phyloP scores from a whole-genome alignment of 495 filamentous ascomycete genomes.

The Penicillium manginii region DNA sequence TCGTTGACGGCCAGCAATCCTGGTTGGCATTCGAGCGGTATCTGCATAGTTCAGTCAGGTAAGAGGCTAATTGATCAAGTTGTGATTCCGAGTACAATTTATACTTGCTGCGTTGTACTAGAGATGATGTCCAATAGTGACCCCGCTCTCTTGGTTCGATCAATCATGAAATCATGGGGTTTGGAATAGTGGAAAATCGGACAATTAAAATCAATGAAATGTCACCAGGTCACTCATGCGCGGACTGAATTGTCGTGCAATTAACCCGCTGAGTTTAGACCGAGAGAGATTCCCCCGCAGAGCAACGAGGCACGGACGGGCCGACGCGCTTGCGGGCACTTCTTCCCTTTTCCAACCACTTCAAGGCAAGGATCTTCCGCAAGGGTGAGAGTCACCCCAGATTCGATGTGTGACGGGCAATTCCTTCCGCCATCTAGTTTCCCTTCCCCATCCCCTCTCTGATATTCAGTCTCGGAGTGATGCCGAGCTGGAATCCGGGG shows the following conservation, averaged over 20 bases:
- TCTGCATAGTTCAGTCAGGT: neutral
- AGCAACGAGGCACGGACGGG: conserved; percentile 1
- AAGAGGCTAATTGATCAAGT: neutral
- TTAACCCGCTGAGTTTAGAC: neutral
- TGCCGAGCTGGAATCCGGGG: neutral
- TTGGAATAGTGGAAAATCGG: too few species aligned
- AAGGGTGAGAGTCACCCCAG: neutral
- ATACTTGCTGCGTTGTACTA: too few species aligned
- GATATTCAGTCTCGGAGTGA: neutral
- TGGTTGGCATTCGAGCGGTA: neutral
- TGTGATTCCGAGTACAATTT: too few species aligned
- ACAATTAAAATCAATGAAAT: too few species aligned
- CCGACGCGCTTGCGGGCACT: neutral
- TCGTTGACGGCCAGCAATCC: conserved; percentile 8
- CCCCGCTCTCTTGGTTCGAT: too few species aligned
- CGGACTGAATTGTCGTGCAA: neutral
- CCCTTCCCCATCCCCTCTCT: neutral
- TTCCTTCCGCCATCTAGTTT: neutral
- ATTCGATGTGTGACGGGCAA: neutral
- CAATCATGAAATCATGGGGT: too few species aligned
- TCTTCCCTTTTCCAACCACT: neutral
- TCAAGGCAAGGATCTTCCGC: conserved; percentile 2
- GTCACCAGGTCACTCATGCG: too few species aligned
- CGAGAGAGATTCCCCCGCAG: neutral
- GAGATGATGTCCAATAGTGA: too few species aligned